Conservation (phyloP, 345 rosid species). For the Rhodamnia argentea region DNA sequence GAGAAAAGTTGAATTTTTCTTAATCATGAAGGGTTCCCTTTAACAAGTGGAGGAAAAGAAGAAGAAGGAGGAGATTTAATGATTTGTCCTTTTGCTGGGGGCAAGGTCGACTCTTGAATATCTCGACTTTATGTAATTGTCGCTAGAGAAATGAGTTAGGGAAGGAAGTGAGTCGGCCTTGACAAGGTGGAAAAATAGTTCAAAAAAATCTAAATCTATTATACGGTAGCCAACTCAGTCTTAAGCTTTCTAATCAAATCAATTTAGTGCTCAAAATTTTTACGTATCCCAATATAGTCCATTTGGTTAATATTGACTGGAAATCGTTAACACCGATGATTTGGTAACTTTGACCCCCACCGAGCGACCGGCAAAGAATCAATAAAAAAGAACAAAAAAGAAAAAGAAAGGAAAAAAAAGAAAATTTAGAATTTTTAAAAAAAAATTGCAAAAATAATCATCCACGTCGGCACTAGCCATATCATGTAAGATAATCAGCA, state of each 20-base stretch:
- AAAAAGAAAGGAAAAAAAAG: too few species aligned
- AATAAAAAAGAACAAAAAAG: too few species aligned
- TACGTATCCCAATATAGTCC: too few species aligned
- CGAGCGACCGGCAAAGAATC: too few species aligned
- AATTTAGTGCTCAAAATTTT: background rate
- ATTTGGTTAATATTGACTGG: background rate
- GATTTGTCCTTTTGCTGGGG: background rate
- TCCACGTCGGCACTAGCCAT: too few species aligned
- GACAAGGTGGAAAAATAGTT: background rate
- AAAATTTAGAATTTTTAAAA: too few species aligned
- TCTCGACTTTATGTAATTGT: too few species aligned
- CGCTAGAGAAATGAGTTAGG: background rate
- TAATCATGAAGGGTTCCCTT: background rate
- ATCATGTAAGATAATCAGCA: too few species aligned
- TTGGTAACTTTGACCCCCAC: too few species aligned
- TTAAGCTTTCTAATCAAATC: background rate
- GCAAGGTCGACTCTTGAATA: too few species aligned
- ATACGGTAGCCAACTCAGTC: rapidly evolving
- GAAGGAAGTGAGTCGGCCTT: background rate
- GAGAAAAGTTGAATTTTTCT: background rate
- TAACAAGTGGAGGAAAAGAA: background rate
- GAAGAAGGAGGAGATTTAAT: background rate
- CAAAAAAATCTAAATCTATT: background rate
- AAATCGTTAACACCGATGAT: too few species aligned
- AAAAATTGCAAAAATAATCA: too few species aligned